Evolutionary conservation across 2,329 filamentous ascomycete genomes (phyloP).

Genomic region (Cladorrhinum sp.): DNA sequence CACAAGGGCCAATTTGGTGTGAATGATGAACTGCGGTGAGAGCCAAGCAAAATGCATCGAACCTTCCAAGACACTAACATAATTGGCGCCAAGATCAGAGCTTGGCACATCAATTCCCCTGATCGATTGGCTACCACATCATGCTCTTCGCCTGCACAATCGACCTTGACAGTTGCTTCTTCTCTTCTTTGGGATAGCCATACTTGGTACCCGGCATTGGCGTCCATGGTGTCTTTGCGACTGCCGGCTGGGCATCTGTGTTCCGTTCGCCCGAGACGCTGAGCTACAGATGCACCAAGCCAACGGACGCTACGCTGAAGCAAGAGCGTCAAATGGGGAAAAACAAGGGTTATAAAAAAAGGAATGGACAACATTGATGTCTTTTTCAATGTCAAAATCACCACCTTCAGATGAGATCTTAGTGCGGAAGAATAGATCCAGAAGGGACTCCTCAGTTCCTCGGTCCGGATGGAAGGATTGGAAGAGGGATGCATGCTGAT

Average conservation of each 20-base stretch:
- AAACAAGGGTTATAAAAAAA: neutral
- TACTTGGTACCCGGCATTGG: conserved; percentile 5
- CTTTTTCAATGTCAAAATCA: neutral
- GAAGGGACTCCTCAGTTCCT: neutral
- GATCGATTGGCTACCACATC: conserved; percentile 5
- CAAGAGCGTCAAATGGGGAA: neutral
- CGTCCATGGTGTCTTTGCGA: conserved; percentile 7
- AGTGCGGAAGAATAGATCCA: neutral
- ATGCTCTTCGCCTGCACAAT: conserved; percentile 1
- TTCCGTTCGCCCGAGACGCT: conserved; percentile 7
- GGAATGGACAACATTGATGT: neutral
- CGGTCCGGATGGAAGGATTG: neutral
- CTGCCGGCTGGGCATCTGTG: conserved; percentile 23
- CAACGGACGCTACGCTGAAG: neutral
- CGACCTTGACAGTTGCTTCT: neutral
- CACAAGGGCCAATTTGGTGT: neutral
- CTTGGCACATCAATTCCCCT: conserved; percentile 1
- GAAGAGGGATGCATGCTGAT: neutral
- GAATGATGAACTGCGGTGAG: neutral
- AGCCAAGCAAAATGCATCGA: conserved; percentile 9
- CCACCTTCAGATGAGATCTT: neutral
- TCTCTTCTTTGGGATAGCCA: conserved; percentile 7
- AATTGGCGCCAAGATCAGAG: conserved; percentile 14
- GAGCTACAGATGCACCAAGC: neutral
- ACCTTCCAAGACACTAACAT: conserved; percentile 14